phyloP scores from a whole-genome alignment of 2,329 filamentous ascomycete species.

The Berkeleyomyces basicola region DNA sequence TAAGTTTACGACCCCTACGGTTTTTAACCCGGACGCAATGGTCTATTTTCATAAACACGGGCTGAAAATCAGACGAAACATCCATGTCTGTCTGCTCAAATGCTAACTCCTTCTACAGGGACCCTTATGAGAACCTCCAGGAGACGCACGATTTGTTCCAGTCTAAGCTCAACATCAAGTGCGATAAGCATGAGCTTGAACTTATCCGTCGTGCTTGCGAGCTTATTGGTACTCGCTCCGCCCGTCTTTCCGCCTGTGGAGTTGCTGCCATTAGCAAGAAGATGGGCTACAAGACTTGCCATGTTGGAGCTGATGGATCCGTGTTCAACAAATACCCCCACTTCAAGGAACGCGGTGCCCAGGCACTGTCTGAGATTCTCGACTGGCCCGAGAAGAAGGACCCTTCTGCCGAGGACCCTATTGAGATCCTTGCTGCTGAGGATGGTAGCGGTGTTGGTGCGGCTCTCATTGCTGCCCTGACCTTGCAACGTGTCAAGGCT shows the following conservation, averaged over 20 bases:
- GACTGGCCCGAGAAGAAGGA: constrained; percentile 59
- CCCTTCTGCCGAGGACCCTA: constrained; percentile 62
- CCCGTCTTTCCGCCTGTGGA: constrained; percentile 83
- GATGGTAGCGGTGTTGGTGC: constrained; percentile 76
- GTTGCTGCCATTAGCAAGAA: constrained; percentile 94
- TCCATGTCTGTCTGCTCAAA: background rate
- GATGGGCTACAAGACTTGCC: constrained; percentile 74
- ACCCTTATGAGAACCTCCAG: constrained; percentile 86
- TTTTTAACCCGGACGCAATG: background rate
- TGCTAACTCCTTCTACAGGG: constrained; percentile 31
- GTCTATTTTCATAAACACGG: background rate
- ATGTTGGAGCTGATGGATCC: constrained; percentile 90
- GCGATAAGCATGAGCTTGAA: constrained; percentile 67
- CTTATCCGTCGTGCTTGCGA: constrained; percentile 78
- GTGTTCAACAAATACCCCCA: constrained; percentile 99
- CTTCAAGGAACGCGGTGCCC: constrained; percentile 84
- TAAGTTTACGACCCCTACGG: constrained; percentile 22
- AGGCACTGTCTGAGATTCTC: constrained; percentile 83
- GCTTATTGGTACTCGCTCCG: constrained; percentile 85
- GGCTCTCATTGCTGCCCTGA: constrained; percentile 71
- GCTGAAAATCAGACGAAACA: background rate
- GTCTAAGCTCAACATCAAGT: constrained; percentile 53
- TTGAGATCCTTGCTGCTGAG: constrained; percentile 78
- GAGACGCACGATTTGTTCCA: constrained; percentile 75
- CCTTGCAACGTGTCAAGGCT: constrained; percentile 44